Evolutionary conservation across 148 eudicot genomes (phyloP).

Genomic region (Spergularia marina): DNA sequence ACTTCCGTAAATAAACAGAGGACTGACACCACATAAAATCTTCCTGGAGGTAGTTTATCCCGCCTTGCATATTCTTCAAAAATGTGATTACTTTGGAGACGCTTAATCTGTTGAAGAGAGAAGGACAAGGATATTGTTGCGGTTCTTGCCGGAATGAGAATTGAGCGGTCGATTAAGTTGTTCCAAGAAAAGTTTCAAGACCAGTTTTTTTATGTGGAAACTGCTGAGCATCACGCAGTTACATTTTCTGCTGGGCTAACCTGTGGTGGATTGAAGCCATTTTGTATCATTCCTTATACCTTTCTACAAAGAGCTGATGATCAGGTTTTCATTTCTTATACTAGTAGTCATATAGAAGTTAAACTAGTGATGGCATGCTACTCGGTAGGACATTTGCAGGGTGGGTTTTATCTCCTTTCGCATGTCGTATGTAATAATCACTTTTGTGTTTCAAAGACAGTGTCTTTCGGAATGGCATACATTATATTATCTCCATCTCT

Average conservation of each 20-base stretch:
- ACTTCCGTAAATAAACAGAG: slow-evolving; percentile 27
- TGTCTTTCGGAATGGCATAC: too few species aligned
- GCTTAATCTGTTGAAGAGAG: slow-evolving; percentile 57
- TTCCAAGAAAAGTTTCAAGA: slow-evolving; percentile 64
- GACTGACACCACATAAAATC: slow-evolving; percentile 23
- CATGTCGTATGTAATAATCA: too few species aligned
- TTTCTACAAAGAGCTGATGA: slow-evolving; percentile 91
- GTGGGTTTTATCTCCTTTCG: too few species aligned
- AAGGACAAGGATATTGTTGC: slow-evolving; percentile 74
- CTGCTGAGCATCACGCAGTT: slow-evolving; percentile 96
- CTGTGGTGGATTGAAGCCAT: slow-evolving; percentile 86
- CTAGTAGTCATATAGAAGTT: too few species aligned
- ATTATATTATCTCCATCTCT: too few species aligned
- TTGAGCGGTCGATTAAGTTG: slow-evolving; percentile 51
- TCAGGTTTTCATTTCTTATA: too few species aligned
- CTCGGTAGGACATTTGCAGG: too few species aligned
- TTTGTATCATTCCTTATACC: slow-evolving; percentile 83
- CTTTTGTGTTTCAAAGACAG: too few species aligned
- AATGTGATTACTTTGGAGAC: slow-evolving; percentile 56
- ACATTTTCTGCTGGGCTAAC: slow-evolving; percentile 93
- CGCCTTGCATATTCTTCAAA: neutral
- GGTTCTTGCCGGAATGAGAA: slow-evolving; percentile 79
- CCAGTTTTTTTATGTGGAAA: slow-evolving; percentile 80
- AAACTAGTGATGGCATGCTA: too few species aligned
- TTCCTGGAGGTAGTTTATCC: slow-evolving; percentile 36